Base-by-base conservation (phyloP, 768 basidiomycete genomes). In the Pleurotus giganteus region DNA sequence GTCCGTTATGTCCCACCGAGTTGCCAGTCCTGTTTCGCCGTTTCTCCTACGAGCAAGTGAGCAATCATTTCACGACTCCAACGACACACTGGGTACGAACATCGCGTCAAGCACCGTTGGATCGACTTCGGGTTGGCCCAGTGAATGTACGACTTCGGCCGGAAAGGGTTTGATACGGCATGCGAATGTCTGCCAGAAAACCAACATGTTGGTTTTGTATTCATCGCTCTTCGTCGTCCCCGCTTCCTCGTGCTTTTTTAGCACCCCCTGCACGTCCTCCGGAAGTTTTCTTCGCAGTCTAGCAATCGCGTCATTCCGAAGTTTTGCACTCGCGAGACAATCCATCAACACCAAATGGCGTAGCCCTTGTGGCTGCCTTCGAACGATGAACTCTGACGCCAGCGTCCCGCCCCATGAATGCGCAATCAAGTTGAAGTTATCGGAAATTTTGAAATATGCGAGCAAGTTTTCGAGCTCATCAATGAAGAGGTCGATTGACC, bases 401-500 rank as follows among this genome's bases (percentile, higher is more conserved):
- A 62, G 57, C 17, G 61, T 65, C 36, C 70, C 74, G n/a, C 70
- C 72, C 41, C 67, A 82, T 12, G 79, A 81, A 26, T 84, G 79
- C 2, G 79, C 83, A 9, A 77, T 56, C 5, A 83, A 47, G 55
- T 75, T 66, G 57, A 71, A 84, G 39, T 74, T 63, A 43, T 62
- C 66, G 12, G 59, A 57, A 51, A 81, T 75, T 5, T 63, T 69
- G 51, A 82, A 65, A 60, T 78, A 66, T 12, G 56, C 31, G 36
- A 83, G 55, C 7, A 83, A 59, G 63, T 70, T 74, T 26, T 75
- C 66, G 19, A 82, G 74, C 63, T 83, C 75, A 51, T 74, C 69
- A 58, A 78, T 64, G 67, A 81, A 81, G 8, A 83, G 68, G 41
- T 74, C 61, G 27, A 64, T 55, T 3, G 71, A 76, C 79, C 80